These are phyloP conservation scores for Quercus ilex DNA, from an alignment of 306 rosid species.

Conservation along the genomic window DNA sequence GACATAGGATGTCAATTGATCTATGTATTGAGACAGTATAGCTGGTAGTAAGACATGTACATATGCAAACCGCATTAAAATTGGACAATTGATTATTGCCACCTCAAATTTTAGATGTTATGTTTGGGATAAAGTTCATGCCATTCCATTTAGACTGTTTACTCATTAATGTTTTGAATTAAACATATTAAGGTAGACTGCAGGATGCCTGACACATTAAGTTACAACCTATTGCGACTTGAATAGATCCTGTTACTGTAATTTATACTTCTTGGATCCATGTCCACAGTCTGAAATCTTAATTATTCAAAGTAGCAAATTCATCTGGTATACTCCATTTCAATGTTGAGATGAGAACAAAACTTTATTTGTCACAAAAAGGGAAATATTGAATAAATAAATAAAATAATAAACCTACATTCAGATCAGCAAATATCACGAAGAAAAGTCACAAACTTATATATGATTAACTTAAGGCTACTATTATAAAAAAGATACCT, in stretches of 20 bases:
- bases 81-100: background rate
- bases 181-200: background rate
- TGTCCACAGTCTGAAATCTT: background rate
- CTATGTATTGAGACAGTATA: background rate
- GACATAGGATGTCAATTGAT: background rate
- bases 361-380: background rate
- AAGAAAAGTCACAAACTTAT: background rate
- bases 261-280: background rate
- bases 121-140: no score
- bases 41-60: background rate
- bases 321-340: background rate
- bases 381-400: background rate
- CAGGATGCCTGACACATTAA: background rate
- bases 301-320: background rate
- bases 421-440: background rate
- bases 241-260: background rate
- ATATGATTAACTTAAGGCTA: background rate
- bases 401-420: background rate
- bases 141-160: background rate
- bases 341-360: background rate
- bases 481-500: constrained; percentile 50
- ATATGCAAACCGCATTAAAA: background rate
- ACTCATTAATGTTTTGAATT: background rate
- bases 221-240: background rate
- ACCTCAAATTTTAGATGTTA: background rate